Evolutionary conservation across 2,329 filamentous ascomycete species (phyloP).

Genomic region (Aureobasidium sp.): DNA sequence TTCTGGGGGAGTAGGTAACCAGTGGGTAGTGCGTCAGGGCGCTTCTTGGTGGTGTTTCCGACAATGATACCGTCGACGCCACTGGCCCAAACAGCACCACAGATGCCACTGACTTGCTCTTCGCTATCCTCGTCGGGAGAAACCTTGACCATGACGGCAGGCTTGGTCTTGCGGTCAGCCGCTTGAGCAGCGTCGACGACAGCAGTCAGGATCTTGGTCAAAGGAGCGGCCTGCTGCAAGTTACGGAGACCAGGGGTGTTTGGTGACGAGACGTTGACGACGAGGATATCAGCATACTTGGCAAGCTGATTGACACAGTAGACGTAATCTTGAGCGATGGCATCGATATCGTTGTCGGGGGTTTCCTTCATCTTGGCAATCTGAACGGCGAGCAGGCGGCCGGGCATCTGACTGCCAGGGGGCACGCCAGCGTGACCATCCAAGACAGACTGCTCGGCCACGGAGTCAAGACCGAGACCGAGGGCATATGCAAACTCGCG

Average conservation of each 20-base stretch:
- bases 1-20: slow-evolving; percentile 54
- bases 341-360: slow-evolving; percentile 71
- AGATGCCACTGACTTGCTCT: slow-evolving; percentile 77
- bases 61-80: slow-evolving; percentile 95
- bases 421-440: slow-evolving; percentile 69
- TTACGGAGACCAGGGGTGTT: slow-evolving; percentile 89
- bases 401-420: slow-evolving; percentile 67
- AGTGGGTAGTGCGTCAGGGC: slow-evolving; percentile 60
- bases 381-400: slow-evolving; percentile 78
- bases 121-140: slow-evolving; percentile 89
- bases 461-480: slow-evolving; percentile 55
- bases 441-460: slow-evolving; percentile 62
- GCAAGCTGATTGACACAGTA: slow-evolving; percentile 77
- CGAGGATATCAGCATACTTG: slow-evolving; percentile 87
- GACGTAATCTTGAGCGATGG: slow-evolving; percentile 73
- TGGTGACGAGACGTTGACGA: slow-evolving; percentile 94
- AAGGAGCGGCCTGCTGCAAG: slow-evolving; percentile 72
- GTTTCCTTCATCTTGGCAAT: slow-evolving; percentile 96
- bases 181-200: slow-evolving; percentile 71
- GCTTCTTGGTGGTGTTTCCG: slow-evolving; percentile 87
- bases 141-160: slow-evolving; percentile 93
- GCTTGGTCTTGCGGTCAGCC: slow-evolving; percentile 61
- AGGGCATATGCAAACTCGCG: slow-evolving; percentile 63
- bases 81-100: slow-evolving; percentile 69
- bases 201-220: slow-evolving; percentile 69